A percentile compares a stretch with the other conserved stretches of the same genome.
phyloP scores from a whole-genome alignment of 2,329 filamentous ascomycete species.

The Trichophyton schoenleinii region DNA sequence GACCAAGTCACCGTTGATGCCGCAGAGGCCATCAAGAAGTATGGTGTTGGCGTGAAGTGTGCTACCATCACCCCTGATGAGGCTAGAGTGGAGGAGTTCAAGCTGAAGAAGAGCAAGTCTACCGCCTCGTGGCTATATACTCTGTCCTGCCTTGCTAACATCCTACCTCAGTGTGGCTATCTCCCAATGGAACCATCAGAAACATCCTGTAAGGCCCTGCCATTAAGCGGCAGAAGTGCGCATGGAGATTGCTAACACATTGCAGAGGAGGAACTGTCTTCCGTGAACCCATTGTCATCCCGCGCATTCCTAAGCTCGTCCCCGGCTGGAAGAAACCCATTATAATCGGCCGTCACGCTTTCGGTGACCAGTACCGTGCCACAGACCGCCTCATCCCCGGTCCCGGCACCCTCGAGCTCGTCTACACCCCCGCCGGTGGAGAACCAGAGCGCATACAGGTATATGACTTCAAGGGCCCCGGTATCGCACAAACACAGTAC shows the following conservation, averaged over 20 bases:
- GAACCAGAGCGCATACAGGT: conserved; percentile 79
- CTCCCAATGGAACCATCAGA: conserved; percentile 78
- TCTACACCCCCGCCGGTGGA: conserved; percentile 69
- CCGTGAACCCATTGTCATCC: conserved; percentile 96
- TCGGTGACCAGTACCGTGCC: conserved; percentile 96
- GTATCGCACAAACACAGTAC: conserved; percentile 90
- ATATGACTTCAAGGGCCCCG: conserved; percentile 68
- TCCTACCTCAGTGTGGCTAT: conserved; percentile 70
- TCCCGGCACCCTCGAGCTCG: conserved; percentile 82
- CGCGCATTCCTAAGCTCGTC: conserved; percentile 80
- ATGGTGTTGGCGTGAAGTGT: conserved; percentile 97
- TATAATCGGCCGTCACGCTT: conserved; percentile 96
- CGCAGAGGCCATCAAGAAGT: conserved; percentile 97
- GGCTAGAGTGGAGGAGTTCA: conserved; percentile 91
- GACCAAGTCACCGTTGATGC: conserved; percentile 93
- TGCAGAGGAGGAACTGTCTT: conserved; percentile 80
- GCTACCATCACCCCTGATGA: conserved; percentile 98
- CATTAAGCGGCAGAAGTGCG: not conserved
- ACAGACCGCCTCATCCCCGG: conserved; percentile 78
- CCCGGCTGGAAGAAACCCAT: conserved; percentile 98
- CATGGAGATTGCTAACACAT: not conserved
- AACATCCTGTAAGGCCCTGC: conserved; percentile 43
- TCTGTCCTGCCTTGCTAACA: conserved; percentile 5
- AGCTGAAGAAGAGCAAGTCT: conserved; percentile 83
- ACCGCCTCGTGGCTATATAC: not conserved